Conservation (phyloP, 129 eudicot genomes). For the Glebionis coronaria region DNA sequence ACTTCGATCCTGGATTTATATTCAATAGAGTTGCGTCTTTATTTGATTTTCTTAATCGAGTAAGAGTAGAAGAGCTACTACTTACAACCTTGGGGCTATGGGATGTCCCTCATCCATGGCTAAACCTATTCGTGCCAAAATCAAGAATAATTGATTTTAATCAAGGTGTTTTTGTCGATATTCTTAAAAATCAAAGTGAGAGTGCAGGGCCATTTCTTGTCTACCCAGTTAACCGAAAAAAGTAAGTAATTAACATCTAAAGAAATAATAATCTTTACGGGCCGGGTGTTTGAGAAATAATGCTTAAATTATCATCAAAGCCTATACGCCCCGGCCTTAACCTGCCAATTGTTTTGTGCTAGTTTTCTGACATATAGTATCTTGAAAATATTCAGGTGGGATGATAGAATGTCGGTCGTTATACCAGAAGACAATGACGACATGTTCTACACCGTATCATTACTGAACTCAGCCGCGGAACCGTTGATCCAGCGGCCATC, state of each 20-base stretch:
- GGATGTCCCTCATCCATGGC: conserved; percentile 52
- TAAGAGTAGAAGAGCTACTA: conserved; percentile 31
- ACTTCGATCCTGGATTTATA: conserved; percentile 28
- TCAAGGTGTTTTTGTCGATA: conserved; percentile 38
- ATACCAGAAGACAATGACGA: conserved; percentile 35
- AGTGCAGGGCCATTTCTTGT: conserved; percentile 37
- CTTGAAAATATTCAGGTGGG: conserved; percentile 35
- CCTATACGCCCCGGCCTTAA: neutral
- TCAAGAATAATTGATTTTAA: conserved; percentile 40
- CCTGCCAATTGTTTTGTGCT: neutral
- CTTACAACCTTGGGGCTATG: conserved; percentile 36
- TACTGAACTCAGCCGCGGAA: conserved; percentile 19
- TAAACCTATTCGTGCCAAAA: conserved; percentile 44
- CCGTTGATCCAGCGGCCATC: neutral
- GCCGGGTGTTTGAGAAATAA: no score
- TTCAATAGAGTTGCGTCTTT: conserved; percentile 34
- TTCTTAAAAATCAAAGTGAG: conserved; percentile 30
- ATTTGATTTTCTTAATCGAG: conserved; percentile 39
- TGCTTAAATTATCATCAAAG: no score
- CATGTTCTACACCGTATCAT: conserved; percentile 29
- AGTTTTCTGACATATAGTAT: neutral
- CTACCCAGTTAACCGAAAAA: conserved; percentile 41
- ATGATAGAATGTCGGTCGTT: conserved; percentile 31
- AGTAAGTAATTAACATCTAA: conserved; percentile 24
- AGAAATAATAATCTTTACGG: neutral